Evolutionary conservation across 139 green algal species (phyloP), one percentile per base, ranked within the genome.

Genomic region (Mesotaenium endlicherianum): DNA sequence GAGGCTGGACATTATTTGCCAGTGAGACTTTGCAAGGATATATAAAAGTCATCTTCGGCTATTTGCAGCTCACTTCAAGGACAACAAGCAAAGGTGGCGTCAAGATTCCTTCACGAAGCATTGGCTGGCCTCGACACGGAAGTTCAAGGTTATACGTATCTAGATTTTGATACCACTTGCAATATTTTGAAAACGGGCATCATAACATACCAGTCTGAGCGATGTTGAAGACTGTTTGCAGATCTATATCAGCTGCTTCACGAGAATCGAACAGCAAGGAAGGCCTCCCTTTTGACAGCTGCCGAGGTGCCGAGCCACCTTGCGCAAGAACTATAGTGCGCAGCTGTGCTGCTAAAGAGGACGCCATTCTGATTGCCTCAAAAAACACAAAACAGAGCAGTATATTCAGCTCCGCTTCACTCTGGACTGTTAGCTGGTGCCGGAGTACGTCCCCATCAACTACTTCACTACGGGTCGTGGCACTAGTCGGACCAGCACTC

Each of bases 211-310:
- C 75, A 34, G 75, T 43, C 44, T 64, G 75, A 43, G 75, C 78
- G 17, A 85, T 69, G 60, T 85, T n/a, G 40, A 70, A 70, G 38
- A 86, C 71, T 11, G 80, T 86, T 30, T 81, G 40, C 20, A 93
- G 38, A 53, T 91, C 91, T 47, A 94, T 60, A 74, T 94, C 90
- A 31, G 90, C 88, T 5, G 93, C 93, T 43, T 94, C 88, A 40
- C 88, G 85, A 5, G 82, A 49, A 1, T 82, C 76, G 75, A 91
- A 93, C 17, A 95, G 75, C 59, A 95, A 77, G 14, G 88, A 93
- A 2, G 92, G 74, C 69, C 92, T 92, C n/a, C 83, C 90, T 47
- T 68, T 79, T 34, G 57, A n/a, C n/a, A n/a, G 68, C 76, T 55
- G 57, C 55, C 11, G 5, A 8, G 39, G 59, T 40, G 42, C 38